phyloP scores from a whole-genome alignment of 2,329 filamentous ascomycete species.

The Aureobasidium subglaciale region DNA sequence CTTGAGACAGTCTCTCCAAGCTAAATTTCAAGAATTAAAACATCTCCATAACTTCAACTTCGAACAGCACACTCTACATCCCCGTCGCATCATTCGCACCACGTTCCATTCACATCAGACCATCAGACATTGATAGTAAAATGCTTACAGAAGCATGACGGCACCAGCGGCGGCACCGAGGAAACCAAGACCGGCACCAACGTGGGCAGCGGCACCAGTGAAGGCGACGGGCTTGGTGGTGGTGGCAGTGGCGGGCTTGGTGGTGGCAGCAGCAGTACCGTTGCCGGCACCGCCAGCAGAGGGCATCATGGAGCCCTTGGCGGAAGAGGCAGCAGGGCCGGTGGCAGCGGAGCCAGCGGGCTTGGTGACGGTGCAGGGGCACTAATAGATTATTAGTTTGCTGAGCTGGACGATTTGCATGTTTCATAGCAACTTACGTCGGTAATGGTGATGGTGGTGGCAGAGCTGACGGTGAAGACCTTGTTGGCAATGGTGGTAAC shows the following conservation, averaged over 20 bases:
- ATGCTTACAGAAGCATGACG: conserved; percentile 8
- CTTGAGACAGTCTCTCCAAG: no score
- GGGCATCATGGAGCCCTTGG: background rate
- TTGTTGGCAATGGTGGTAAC: conserved; percentile 48
- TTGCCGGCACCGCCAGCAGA: background rate
- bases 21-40: no score
- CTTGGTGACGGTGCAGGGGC: conserved; percentile 21
- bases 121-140: background rate
- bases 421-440: background rate
- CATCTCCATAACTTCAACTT: no score
- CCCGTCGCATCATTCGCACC: no score
- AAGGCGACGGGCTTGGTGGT: background rate
- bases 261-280: conserved; percentile 8
- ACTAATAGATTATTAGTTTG: background rate
- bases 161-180: conserved; percentile 4
- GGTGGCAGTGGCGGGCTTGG: conserved; percentile 10
- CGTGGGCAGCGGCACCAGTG: background rate
- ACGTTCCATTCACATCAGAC: no score
- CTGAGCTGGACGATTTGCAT: background rate
- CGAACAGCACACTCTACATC: no score
- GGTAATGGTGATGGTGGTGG: conserved; percentile 24
- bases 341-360: conserved; percentile 17
- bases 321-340: conserved; percentile 11
- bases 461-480: conserved; percentile 61
- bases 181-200: conserved; percentile 2